A percentile compares a stretch with the other conserved stretches of the same genome.
phyloP scores from a whole-genome alignment of 2,329 filamentous ascomycete genomes.

The Colletotrichum tropicicola region DNA sequence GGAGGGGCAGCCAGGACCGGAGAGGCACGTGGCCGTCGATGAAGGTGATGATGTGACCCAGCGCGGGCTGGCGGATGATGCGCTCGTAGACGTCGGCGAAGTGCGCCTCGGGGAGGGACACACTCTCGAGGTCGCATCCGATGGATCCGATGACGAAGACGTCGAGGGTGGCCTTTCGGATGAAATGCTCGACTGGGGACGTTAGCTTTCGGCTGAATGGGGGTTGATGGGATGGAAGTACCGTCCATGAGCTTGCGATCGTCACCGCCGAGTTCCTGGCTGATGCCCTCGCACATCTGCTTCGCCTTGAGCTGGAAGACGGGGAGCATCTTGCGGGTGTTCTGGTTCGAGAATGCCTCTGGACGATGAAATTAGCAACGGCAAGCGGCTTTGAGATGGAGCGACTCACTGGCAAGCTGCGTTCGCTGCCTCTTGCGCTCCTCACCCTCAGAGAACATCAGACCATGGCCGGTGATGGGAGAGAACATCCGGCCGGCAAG shows the following conservation, averaged over 20 bases:
- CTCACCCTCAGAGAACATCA: constrained; percentile 47
- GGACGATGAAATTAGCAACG: neutral
- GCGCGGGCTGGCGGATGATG: constrained; percentile 39
- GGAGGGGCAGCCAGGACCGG: constrained; percentile 45
- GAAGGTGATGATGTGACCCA: constrained; percentile 40
- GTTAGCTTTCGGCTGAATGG: neutral
- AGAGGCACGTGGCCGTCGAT: constrained; percentile 43
- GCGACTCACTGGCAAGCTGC: constrained; percentile 37
- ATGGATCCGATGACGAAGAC: constrained; percentile 44
- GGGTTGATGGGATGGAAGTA: neutral
- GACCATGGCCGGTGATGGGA: constrained; percentile 45
- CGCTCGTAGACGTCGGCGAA: constrained; percentile 42
- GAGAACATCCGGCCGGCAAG: constrained; percentile 42
- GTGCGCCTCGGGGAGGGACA: constrained; percentile 33
- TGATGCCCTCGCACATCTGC: constrained; percentile 39
- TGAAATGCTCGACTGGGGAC: constrained; percentile 35
- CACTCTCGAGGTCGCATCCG: constrained; percentile 42
- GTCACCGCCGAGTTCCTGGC: constrained; percentile 35
- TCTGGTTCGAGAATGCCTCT: constrained; percentile 46
- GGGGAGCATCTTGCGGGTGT: constrained; percentile 46
- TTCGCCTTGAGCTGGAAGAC: constrained; percentile 44
- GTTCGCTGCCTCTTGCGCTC: constrained; percentile 44
- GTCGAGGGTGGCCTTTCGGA: constrained; percentile 44
- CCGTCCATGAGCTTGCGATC: constrained; percentile 37
- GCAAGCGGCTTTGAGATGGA: neutral